Base-by-base conservation (phyloP, 1,284 basidiomycete genomes). In the Apiotrichum montevideense region DNA sequence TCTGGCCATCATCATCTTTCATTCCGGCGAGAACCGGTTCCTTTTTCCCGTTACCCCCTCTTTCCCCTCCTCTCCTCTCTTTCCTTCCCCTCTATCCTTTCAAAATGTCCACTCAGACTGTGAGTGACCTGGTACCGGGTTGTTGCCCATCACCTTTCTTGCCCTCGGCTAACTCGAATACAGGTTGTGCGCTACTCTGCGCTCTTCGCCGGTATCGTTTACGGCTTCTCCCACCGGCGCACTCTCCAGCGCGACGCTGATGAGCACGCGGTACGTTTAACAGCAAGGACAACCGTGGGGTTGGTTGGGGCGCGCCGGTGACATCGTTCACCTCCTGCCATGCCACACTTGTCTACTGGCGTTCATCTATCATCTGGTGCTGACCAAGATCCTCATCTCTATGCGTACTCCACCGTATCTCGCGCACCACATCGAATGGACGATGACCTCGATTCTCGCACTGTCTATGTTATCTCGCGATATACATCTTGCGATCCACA, bases 131-230 rank as follows among this genome's bases (percentile, higher is more conserved):
- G 9, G 21, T 44, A n/a, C 14, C 4, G 3, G n/a, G 3, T 44
- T 29, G 14, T 29, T 29, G 29, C 43, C n/a, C 15, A 5, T 45
- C 45, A 4, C 33, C 13, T 1, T 32, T 6, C 29, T 29, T 29
- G 29, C 29, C 29, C 29, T 29, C 29, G 3, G 33, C 8, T 32
- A 39, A 43, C 58, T 59, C 29, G 29, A 29, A 14, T 14, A n/a
- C 68, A 98, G 95, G 94, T 97, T 75, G 88, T 89, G 71, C 90
- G 95, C 70, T 98, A 97, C 79, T 87, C 92, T 41, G 93, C 95
- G 53, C 85, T 98, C 66, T 79, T 88, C 63, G 82, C 84, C 55
- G 95, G 95, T 73, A 84, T 97, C 68, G 80, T 87, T 75, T 98
- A 98, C 78, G 95, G 96, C 70, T 87, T 96, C 75, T 82, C 86